Evolutionary conservation across 202 grass and related monocot genomes (phyloP).

Genomic region (Zoysia matrella): DNA sequence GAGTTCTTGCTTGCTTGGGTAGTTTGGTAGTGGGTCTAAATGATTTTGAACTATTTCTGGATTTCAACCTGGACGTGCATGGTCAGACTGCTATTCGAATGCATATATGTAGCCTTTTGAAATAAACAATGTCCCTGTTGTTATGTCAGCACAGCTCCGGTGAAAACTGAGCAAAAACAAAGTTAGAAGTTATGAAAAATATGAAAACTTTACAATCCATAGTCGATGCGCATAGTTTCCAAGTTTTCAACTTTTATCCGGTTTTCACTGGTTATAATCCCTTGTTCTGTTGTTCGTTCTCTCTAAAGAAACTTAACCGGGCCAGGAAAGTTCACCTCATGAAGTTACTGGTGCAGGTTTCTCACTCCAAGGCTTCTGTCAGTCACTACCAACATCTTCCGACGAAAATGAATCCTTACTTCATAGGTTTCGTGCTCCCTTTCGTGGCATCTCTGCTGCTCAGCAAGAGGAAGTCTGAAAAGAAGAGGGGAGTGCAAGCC

Average conservation of each 20-base stretch:
- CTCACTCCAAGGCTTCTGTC: not conserved
- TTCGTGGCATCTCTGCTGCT: slow-evolving; percentile 68
- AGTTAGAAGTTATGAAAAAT: no score
- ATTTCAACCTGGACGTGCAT: not conserved
- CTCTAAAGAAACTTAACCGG: no score
- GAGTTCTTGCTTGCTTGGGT: not conserved
- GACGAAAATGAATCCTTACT: slow-evolving; percentile 80
- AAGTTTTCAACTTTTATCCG: no score
- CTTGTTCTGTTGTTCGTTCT: no score
- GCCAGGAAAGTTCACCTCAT: not conserved
- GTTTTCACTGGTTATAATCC: no score
- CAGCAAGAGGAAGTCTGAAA: slow-evolving; percentile 55
- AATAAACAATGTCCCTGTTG: not conserved
- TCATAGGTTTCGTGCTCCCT: slow-evolving; percentile 63
- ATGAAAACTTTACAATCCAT: no score
- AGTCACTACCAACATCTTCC: not conserved
- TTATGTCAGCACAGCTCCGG: no score
- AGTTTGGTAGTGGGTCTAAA: no score
- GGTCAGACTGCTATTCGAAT: not conserved
- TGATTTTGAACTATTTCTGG: not conserved
- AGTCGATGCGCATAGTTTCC: no score
- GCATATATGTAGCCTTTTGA: not conserved
- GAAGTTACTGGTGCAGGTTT: slow-evolving; percentile 35
- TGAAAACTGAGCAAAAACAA: no score
- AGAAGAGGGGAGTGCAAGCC: slow-evolving; percentile 74